Base-by-base conservation (phyloP, 1,284 basidiomycete genomes). In the Amylostereum areolatum region DNA sequence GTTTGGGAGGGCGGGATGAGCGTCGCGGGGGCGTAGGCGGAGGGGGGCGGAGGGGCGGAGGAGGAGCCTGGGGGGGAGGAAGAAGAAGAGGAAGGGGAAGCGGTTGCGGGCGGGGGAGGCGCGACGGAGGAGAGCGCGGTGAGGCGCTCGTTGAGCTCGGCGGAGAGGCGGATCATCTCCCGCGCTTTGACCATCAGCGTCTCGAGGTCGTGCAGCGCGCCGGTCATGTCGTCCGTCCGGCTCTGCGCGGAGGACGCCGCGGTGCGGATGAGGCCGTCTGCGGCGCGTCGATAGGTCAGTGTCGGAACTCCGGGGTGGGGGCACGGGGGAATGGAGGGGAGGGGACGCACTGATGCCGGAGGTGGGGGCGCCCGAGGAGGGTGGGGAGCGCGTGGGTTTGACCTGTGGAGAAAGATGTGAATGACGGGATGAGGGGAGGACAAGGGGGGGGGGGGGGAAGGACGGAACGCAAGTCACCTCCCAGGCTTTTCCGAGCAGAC, bases 111-210 rank as follows among this genome's bases (percentile, higher is more conserved):
- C 4, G 50, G 37, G 29, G 58, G 56, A 47, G 61, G 53, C 32
- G 65, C 53, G 18, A 64, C 61, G 24, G 66, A 65, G 24, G 83
- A 75, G 11, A 78, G 68, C 3, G 78, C 75, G 6, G 84, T 85
- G 8, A 97, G 75, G 54, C 85, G 89, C 52, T 89, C 81, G 63
- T 92, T 95, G 55, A 98, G 80, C 44, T 92, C 85, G 53, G 86
- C 86, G 1, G 96, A 94, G 29, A 97, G 78, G 37, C 81, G 80
- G 48, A 92, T 94, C 87, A 99, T 97, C 57, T 94, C 90, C 57
- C 85, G 88, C 0, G 95, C 94, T 64, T 94, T 91, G 46, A 87
- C 74, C 89, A 92, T 95, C 39, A 99, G 73, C 1, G 89, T 87
- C 62, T 98, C 92, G 27, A 99, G 77, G 62, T 98, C 96, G 57